Evolutionary conservation across 306 rosid species (phyloP).

Genomic region (Prunus salicina): DNA sequence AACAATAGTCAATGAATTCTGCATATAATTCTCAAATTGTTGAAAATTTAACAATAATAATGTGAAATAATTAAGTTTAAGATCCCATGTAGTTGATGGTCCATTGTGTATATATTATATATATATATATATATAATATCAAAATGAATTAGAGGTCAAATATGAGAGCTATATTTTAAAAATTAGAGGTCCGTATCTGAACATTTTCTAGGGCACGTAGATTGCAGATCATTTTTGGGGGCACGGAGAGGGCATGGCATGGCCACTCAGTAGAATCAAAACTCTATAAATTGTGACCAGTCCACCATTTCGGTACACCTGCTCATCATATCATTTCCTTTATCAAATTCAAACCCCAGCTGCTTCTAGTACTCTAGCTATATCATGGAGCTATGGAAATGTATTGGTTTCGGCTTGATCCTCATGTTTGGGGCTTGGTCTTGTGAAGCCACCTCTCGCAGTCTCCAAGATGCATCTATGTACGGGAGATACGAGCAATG

Average conservation of each 20-base stretch:
- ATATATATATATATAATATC: neutral
- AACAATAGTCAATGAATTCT: neutral
- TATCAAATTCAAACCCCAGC: neutral
- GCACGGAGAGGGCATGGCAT: neutral
- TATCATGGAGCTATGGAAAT: neutral
- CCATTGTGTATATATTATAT: neutral
- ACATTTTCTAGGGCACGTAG: neutral
- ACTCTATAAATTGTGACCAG: neutral
- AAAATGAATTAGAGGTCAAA: neutral
- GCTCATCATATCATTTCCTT: neutral
- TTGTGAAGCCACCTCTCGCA: neutral
- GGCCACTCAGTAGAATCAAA: neutral
- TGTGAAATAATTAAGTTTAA: neutral
- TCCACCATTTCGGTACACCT: neutral
- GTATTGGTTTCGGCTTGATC: slow-evolving; percentile 15
- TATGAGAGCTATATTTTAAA: neutral
- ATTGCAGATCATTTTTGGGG: neutral
- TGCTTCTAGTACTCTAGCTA: neutral
- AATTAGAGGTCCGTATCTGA: neutral
- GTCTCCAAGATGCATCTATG: slow-evolving; percentile 35
- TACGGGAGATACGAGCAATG: slow-evolving; percentile 35
- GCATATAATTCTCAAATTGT: neutral
- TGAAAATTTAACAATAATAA: neutral
- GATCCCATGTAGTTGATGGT: neutral
- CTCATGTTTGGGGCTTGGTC: slow-evolving; percentile 24